These are phyloP conservation scores for Yueomyces sp. DNA, from an alignment of 805 yeast species.

Conservation along the genomic window DNA sequence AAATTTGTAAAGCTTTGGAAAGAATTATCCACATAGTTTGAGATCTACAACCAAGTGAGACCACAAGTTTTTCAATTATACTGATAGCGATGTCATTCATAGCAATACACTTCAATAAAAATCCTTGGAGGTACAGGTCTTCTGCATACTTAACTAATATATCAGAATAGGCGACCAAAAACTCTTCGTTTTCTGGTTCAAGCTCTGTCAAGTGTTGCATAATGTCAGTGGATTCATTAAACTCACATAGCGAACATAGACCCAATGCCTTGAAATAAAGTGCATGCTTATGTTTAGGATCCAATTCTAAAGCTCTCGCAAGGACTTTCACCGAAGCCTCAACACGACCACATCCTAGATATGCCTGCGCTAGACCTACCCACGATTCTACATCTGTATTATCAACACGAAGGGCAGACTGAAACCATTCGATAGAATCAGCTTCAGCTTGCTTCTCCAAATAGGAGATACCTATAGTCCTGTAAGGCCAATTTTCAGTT, in stretches of 20 bases:
- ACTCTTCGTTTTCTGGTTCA: slow-evolving; percentile 37
- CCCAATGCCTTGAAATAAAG: slow-evolving; percentile 56
- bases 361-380: slow-evolving; percentile 97
- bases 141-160: slow-evolving; percentile 42
- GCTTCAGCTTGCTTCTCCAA: slow-evolving; percentile 59
- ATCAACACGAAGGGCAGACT: slow-evolving; percentile 62
- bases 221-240: slow-evolving; percentile 40
- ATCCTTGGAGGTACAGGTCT: slow-evolving; percentile 43
- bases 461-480: slow-evolving; percentile 71
- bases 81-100: slow-evolving; percentile 35
- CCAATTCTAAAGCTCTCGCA: slow-evolving; percentile 43
- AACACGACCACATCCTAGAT: slow-evolving; percentile 67
- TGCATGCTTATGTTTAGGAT: slow-evolving; percentile 46
- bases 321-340: slow-evolving; percentile 83
- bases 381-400: slow-evolving; percentile 66
- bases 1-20: slow-evolving; percentile 42
- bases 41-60: slow-evolving; percentile 19
- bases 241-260: slow-evolving; percentile 51
- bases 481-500: slow-evolving; percentile 66
- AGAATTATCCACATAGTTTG: slow-evolving; percentile 55
- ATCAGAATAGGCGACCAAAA: slow-evolving; percentile 41
- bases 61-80: slow-evolving; percentile 8
- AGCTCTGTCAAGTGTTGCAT: slow-evolving; percentile 30
- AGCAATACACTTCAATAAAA: slow-evolving; percentile 49
- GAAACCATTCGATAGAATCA: slow-evolving; percentile 81